phyloP scores from a whole-genome alignment of 495 filamentous ascomycete species.

The Glutinoglossum americanum region DNA sequence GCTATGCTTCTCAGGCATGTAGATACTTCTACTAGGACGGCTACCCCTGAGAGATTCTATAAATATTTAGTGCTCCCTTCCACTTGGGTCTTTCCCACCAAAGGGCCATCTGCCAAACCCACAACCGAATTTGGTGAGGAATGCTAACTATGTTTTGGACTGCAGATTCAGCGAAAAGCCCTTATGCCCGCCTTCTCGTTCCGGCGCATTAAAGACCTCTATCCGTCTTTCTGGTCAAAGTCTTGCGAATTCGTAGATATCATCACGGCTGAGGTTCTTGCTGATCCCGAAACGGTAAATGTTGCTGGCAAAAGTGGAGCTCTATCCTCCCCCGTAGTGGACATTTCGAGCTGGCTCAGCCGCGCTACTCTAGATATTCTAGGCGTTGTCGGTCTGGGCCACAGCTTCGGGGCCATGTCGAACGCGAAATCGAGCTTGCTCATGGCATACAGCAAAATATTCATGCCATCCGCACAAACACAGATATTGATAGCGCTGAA shows the following conservation, averaged over 20 bases:
- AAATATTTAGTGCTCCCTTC: too few species aligned
- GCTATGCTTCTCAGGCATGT: neutral
- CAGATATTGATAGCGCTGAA: constrained; percentile 24
- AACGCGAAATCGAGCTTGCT: constrained; percentile 41
- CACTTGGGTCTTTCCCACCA: too few species aligned
- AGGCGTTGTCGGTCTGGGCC: constrained; percentile 58
- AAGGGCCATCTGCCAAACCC: too few species aligned
- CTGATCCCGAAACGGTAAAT: constrained; percentile 13
- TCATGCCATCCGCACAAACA: constrained; percentile 22
- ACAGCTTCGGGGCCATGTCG: constrained; percentile 52
- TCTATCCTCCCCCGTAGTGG: constrained; percentile 18
- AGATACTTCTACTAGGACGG: neutral
- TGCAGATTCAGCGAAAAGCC: constrained; percentile 41
- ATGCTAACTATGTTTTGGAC: neutral
- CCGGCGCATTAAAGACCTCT: constrained; percentile 69
- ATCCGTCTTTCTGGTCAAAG: constrained; percentile 68
- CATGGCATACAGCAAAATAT: constrained; percentile 40
- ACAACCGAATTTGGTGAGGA: too few species aligned
- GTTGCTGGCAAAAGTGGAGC: neutral
- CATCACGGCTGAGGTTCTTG: constrained; percentile 15
- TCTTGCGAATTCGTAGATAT: constrained; percentile 17
- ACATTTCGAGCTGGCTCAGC: constrained; percentile 41
- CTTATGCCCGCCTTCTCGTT: constrained; percentile 72
- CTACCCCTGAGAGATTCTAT: neutral
- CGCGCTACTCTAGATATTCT: constrained; percentile 76